A percentile compares a stretch with the other conserved stretches of the same genome.
Evolutionary conservation across 805 yeast genomes (phyloP).

Genomic region (Starmerella vitae): DNA sequence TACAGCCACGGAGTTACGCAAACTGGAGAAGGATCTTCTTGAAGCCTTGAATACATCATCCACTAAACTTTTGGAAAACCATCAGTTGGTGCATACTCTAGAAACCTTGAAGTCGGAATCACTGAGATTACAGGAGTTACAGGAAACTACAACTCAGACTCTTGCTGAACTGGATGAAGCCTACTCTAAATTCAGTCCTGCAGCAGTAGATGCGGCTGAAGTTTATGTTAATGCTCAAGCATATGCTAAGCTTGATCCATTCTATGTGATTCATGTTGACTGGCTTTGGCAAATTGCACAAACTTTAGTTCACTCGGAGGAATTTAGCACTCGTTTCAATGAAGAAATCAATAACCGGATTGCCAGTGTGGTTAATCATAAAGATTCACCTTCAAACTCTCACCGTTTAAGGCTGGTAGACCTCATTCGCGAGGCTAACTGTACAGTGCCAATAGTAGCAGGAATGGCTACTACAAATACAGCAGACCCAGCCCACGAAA

Average conservation of each 20-base stretch:
- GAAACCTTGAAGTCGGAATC: constrained; percentile 57
- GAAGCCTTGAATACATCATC: constrained; percentile 42
- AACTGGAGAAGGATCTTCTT: constrained; percentile 47
- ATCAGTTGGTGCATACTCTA: constrained; percentile 42
- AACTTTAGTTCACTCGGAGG: not conserved
- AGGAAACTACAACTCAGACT: constrained; percentile 41
- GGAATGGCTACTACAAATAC: constrained; percentile 20
- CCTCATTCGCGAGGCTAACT: constrained; percentile 9
- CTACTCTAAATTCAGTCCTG: constrained; percentile 35
- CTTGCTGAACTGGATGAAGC: constrained; percentile 41
- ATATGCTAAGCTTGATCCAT: constrained; percentile 33
- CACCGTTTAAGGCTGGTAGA: not conserved
- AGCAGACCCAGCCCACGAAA: constrained; percentile 48
- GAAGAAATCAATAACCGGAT: constrained; percentile 3
- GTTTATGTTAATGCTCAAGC: constrained; percentile 38
- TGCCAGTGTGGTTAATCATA: constrained; percentile 1
- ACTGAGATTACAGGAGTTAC: constrained; percentile 36
- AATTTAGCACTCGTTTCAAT: not conserved
- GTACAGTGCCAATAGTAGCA: constrained; percentile 7
- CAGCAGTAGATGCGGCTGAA: constrained; percentile 43
- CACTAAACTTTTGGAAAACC: constrained; percentile 50
- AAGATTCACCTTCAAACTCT: not conserved
- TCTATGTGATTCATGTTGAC: constrained; percentile 48
- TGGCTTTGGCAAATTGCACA: constrained; percentile 26
- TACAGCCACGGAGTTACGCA: constrained; percentile 40